Percentiles rank a stretch among this genome's conserved stretches.
Conservation (phyloP, 2,329 filamentous ascomycete genomes). For the Colletotrichum sp. region DNA sequence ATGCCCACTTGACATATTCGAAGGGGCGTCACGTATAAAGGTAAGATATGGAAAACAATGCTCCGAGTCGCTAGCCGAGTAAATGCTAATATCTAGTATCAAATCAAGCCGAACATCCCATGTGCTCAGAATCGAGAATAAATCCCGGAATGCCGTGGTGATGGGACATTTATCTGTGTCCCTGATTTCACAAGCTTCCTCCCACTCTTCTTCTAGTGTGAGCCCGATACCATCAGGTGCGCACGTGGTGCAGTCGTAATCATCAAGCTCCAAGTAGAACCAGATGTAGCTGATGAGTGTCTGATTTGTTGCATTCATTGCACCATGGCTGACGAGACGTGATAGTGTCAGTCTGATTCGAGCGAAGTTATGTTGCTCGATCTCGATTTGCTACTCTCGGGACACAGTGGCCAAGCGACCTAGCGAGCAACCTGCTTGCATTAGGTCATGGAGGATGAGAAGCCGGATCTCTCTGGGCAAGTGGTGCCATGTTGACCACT, state of each 20-base stretch:
- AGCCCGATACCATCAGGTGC: background rate
- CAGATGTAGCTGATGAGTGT: slow-evolving; percentile 31
- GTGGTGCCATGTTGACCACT: slow-evolving; percentile 8
- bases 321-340: slow-evolving; percentile 30
- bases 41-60: slow-evolving; percentile 35
- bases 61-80: slow-evolving; percentile 33
- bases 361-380: slow-evolving; percentile 34
- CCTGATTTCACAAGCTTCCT: slow-evolving; percentile 6
- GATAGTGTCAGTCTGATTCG: slow-evolving; percentile 33
- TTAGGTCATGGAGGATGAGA: slow-evolving; percentile 26
- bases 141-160: slow-evolving; percentile 20
- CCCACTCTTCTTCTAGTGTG: background rate
- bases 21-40: slow-evolving; percentile 28
- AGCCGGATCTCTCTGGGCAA: slow-evolving; percentile 28
- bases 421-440: slow-evolving; percentile 26
- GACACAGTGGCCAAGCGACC: slow-evolving; percentile 32
- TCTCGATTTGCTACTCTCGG: slow-evolving; percentile 32
- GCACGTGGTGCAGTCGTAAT: slow-evolving; percentile 30
- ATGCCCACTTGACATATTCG: background rate
- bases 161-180: slow-evolving; percentile 22
- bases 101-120: slow-evolving; percentile 29
- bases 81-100: slow-evolving; percentile 34
- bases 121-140: slow-evolving; percentile 32
- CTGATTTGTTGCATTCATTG: slow-evolving; percentile 32
- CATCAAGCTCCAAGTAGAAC: slow-evolving; percentile 33